A percentile compares a stretch with the other conserved stretches of the same genome.
Conservation (phyloP, 768 basidiomycete genomes). For the Arthromyces matolae region DNA sequence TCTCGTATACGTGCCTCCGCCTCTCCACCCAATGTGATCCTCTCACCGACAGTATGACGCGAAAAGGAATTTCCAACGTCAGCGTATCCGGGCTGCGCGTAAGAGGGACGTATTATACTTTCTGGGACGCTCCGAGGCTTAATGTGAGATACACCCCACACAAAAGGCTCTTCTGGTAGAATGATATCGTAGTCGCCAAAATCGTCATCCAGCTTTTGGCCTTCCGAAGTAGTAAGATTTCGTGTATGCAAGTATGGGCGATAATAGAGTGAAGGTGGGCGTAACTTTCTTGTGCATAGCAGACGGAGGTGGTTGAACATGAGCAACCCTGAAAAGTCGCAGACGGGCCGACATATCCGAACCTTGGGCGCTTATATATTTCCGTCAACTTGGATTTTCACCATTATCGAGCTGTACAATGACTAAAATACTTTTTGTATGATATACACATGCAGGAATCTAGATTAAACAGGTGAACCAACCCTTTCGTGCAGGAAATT, state of each 20-base stretch:
- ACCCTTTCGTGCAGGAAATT: conserved; percentile 66
- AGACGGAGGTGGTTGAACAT: conserved; percentile 1
- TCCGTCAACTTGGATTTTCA: background rate
- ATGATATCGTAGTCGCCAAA: conserved; percentile 60
- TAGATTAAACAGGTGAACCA: conserved; percentile 20
- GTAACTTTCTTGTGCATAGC: background rate
- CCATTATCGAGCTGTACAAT: background rate
- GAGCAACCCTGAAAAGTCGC: too few species aligned
- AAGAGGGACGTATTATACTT: conserved; percentile 52
- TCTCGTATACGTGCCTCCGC: conserved; percentile 50
- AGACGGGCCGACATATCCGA: too few species aligned
- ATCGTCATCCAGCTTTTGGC: conserved; percentile 23
- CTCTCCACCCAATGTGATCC: conserved; percentile 48
- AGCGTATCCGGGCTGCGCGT: conserved; percentile 32
- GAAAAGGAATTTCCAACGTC: background rate
- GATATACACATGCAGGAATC: too few species aligned
- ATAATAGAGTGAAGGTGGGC: background rate
- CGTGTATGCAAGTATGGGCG: background rate
- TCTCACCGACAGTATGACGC: conserved; percentile 13
- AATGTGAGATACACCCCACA: conserved; percentile 64
- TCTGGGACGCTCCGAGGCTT: conserved; percentile 52
- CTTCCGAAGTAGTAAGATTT: background rate
- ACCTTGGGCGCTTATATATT: background rate
- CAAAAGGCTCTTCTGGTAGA: conserved; percentile 60
- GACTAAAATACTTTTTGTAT: background rate